Evolutionary conservation across 345 rosid genomes (phyloP).

Genomic region (Citrus medica): DNA sequence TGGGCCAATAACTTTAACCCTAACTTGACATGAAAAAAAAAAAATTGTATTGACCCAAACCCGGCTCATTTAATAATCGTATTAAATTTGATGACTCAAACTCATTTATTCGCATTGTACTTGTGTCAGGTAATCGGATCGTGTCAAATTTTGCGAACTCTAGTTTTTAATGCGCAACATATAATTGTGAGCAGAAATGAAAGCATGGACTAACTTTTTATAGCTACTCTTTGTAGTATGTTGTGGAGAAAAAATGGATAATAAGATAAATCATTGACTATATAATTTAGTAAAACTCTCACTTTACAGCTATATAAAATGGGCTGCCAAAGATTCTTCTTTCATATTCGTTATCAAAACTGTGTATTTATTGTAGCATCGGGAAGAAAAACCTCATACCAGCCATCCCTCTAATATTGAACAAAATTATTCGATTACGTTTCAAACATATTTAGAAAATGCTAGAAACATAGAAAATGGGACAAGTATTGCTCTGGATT

Average conservation of each 20-base stretch:
- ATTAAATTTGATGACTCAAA: no score
- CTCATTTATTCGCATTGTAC: no score
- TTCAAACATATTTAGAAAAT: neutral
- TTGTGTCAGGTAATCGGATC: no score
- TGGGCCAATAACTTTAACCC: no score
- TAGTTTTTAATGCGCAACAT: neutral
- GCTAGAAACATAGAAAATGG: neutral
- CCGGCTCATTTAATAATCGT: no score
- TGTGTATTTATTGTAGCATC: neutral
- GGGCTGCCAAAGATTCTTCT: neutral
- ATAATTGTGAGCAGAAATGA: neutral
- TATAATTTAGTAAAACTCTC: neutral
- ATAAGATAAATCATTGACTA: neutral
- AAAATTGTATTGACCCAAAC: no score
- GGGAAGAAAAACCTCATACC: neutral
- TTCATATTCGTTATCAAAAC: neutral
- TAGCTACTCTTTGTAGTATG: neutral
- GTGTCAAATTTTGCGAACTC: no score
- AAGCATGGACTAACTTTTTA: neutral
- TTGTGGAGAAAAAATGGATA: neutral
- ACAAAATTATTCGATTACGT: neutral
- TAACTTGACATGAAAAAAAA: no score
- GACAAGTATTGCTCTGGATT: neutral
- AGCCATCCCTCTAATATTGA: neutral
- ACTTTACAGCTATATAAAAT: neutral